Percentiles rank a stretch among this genome's conserved stretches.
These are phyloP conservation scores for Neurospora hispaniola DNA, from an alignment of 495 filamentous ascomycete species.

Conservation along the genomic window DNA sequence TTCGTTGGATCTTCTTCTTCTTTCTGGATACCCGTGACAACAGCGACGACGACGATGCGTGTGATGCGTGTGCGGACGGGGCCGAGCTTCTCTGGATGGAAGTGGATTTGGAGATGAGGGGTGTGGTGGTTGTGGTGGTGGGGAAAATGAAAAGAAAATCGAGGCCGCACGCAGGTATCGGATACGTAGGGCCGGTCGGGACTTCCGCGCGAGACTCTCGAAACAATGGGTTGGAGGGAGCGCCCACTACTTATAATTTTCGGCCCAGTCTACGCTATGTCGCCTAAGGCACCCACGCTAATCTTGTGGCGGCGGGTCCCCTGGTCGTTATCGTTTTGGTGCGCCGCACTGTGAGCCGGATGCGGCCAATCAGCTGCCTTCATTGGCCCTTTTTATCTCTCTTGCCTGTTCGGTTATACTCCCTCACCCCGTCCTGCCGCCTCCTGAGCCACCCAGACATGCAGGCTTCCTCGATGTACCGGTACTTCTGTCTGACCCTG, in stretches of 20 bases:
- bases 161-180: conserved; percentile 29
- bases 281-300: conserved; percentile 27
- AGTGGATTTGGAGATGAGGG: conserved; percentile 16
- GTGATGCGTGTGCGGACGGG: not conserved
- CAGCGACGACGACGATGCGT: not conserved
- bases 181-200: conserved; percentile 38
- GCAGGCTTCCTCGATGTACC: conserved; percentile 16
- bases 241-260: conserved; percentile 40
- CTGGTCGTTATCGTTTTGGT: conserved; percentile 19
- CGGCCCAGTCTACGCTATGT: conserved; percentile 3
- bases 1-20: conserved; percentile 14
- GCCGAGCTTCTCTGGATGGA: conserved; percentile 2
- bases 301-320: conserved; percentile 22
- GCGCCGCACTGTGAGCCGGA: conserved; percentile 6
- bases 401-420: conserved; percentile 9
- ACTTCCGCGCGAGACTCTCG: conserved; percentile 36
- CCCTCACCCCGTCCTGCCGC: conserved; percentile 3
- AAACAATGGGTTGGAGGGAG: conserved; percentile 36
- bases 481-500: conserved; percentile 15
- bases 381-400: conserved; percentile 17
- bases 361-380: conserved; percentile 17
- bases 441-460: conserved; percentile 14
- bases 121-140: conserved; percentile 18
- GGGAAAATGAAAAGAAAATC: conserved; percentile 24
- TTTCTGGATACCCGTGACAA: conserved; percentile 1